phyloP scores from a whole-genome alignment of 208 protist genomes.

The Tritrichomonas foetus region DNA sequence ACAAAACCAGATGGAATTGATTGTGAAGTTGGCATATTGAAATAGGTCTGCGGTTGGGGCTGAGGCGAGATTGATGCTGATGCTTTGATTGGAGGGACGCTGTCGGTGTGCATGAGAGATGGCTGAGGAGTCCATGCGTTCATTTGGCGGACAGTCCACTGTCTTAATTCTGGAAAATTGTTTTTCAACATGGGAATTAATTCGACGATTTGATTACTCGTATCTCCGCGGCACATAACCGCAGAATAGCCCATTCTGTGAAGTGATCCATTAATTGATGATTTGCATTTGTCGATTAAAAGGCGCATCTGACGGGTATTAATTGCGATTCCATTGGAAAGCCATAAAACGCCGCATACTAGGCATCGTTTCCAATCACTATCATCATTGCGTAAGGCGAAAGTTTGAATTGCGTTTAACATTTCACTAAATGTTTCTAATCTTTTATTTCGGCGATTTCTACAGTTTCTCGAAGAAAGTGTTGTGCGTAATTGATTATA shows the following conservation, averaged over 20 bases:
- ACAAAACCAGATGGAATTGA: too few relatives aligned
- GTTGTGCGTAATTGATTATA: not conserved
- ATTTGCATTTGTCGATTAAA: slow-evolving; percentile 28
- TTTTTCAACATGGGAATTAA: not conserved
- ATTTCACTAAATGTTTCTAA: slow-evolving; percentile 32
- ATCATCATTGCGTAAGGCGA: not conserved
- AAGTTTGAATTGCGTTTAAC: not conserved
- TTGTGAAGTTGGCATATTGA: too few relatives aligned
- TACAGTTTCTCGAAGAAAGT: not conserved
- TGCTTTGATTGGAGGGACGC: too few relatives aligned
- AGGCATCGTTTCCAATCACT: not conserved
- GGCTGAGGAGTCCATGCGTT: not conserved
- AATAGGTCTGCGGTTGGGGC: too few relatives aligned
- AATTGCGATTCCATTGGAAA: slow-evolving; percentile 10
- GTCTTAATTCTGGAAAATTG: not conserved
- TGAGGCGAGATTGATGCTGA: too few relatives aligned
- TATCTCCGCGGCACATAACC: not conserved
- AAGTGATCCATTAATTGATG: not conserved
- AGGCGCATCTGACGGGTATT: slow-evolving; percentile 10
- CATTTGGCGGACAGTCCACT: not conserved
- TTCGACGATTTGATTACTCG: not conserved
- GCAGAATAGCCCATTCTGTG: not conserved
- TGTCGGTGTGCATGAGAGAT: too few relatives aligned
- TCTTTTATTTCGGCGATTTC: slow-evolving; percentile 5
- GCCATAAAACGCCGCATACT: not conserved